A percentile compares a stretch with the other conserved stretches of the same genome.
Evolutionary conservation across 2,329 filamentous ascomycete species (phyloP).

Genomic region (Diplodia intermedia): DNA sequence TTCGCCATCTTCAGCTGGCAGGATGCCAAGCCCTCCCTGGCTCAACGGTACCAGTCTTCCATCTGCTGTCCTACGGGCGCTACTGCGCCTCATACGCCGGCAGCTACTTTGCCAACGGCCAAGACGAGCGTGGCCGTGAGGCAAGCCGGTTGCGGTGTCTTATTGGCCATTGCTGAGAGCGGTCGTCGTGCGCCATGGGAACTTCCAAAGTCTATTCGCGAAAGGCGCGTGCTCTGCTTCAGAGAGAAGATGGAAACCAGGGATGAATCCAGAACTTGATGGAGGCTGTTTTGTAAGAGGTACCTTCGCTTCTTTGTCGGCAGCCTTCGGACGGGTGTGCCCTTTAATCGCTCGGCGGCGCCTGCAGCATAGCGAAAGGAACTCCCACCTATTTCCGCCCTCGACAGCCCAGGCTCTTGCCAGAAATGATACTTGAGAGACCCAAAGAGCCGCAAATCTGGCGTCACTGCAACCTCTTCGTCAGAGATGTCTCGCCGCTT

Average conservation of each 20-base stretch:
- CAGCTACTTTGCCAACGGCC: not conserved
- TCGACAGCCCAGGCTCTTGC: not conserved
- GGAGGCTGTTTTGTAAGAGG: not conserved
- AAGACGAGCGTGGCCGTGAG: not conserved
- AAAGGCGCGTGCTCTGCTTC: not conserved
- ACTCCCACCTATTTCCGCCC: not conserved
- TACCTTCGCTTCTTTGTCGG: not conserved
- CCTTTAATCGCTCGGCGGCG: not conserved
- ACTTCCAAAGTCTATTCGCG: not conserved
- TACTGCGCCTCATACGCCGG: not conserved
- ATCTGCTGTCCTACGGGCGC: not conserved
- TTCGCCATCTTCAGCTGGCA: not conserved
- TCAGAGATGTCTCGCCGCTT: conserved; percentile 13
- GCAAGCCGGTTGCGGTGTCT: not conserved
- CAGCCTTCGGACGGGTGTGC: not conserved
- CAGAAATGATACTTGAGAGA: not conserved
- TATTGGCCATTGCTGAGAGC: conserved; percentile 7
- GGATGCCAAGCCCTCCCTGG: conserved; percentile 9
- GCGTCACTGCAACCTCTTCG: not conserved
- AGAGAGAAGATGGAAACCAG: not conserved
- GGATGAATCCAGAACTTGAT: not conserved
- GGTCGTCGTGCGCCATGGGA: conserved; percentile 16
- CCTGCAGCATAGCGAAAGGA: not conserved
- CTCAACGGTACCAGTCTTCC: not conserved
- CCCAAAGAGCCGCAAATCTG: not conserved